Percentiles rank a stretch among this genome's conserved stretches.
phyloP scores from a whole-genome alignment of 2,329 filamentous ascomycete genomes.

The Alternaria alternata region DNA sequence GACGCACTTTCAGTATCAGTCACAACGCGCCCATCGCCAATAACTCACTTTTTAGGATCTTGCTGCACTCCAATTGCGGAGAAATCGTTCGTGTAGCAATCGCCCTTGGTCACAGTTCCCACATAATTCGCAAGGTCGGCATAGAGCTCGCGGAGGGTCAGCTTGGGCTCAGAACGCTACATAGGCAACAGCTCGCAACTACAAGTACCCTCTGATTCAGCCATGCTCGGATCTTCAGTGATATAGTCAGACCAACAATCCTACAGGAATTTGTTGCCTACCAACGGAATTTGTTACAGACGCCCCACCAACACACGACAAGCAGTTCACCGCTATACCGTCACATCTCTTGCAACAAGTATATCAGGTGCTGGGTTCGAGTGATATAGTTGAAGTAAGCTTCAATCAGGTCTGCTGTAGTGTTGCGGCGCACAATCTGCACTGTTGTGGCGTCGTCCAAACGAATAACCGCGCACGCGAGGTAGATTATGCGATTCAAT shows the following conservation, averaged over 20 bases:
- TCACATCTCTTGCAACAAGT: background rate
- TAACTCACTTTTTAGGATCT: background rate
- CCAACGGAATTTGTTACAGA: background rate
- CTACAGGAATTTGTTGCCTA: background rate
- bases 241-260: background rate
- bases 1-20: background rate
- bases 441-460: background rate
- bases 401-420: background rate
- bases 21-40: background rate
- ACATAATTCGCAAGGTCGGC: background rate
- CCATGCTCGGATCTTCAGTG: background rate
- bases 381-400: background rate
- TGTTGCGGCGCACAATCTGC: background rate
- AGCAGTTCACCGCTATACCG: background rate
- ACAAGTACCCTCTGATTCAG: background rate
- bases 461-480: background rate
- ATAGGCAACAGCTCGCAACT: background rate
- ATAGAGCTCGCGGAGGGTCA: background rate
- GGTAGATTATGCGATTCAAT: background rate
- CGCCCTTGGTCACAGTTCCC: background rate
- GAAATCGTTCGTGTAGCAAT: background rate
- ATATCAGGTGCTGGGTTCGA: background rate
- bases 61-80: background rate
- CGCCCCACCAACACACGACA: conserved; percentile 1
- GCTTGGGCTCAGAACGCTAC: background rate